Percentiles rank a stretch among this genome's conserved stretches.
These are phyloP conservation scores for Suhomyces atakaporum DNA, from an alignment of 1,139 yeast genomes.

Conservation along the genomic window DNA sequence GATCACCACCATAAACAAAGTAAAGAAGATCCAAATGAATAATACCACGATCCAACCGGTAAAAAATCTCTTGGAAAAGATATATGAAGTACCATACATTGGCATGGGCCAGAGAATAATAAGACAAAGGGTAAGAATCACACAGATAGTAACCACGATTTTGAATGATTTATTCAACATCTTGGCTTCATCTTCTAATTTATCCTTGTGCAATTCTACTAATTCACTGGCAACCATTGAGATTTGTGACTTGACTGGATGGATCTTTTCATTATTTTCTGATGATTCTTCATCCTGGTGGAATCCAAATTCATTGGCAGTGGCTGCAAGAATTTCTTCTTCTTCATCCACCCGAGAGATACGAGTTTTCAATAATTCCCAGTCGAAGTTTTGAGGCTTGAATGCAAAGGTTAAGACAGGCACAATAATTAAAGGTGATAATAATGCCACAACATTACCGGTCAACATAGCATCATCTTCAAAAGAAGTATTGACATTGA, in stretches of 20 bases:
- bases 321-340: conserved; percentile 53
- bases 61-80: conserved; percentile 70
- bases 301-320: conserved; percentile 16
- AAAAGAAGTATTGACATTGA: conserved; percentile 67
- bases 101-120: conserved; percentile 86
- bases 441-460: conserved; percentile 81
- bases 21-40: conserved; percentile 68
- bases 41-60: conserved; percentile 83
- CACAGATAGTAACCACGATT: conserved; percentile 56
- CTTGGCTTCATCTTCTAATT: conserved; percentile 45
- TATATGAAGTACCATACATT: conserved; percentile 74
- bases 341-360: conserved; percentile 69
- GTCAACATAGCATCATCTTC: conserved; percentile 81
- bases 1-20: conserved; percentile 56
- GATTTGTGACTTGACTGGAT: conserved; percentile 40
- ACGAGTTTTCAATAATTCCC: conserved; percentile 52
- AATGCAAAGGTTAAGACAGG: conserved; percentile 66
- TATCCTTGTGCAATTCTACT: conserved; percentile 36
- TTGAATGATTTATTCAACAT: conserved; percentile 53
- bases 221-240: conserved; percentile 47
- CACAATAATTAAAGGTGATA: conserved; percentile 68
- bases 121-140: conserved; percentile 58
- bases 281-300: conserved; percentile 21
- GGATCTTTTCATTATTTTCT: conserved; percentile 39
- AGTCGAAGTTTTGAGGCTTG: conserved; percentile 75